Base-by-base conservation (phyloP, 2,329 filamentous ascomycete species). In the Phialocephala sp. region DNA sequence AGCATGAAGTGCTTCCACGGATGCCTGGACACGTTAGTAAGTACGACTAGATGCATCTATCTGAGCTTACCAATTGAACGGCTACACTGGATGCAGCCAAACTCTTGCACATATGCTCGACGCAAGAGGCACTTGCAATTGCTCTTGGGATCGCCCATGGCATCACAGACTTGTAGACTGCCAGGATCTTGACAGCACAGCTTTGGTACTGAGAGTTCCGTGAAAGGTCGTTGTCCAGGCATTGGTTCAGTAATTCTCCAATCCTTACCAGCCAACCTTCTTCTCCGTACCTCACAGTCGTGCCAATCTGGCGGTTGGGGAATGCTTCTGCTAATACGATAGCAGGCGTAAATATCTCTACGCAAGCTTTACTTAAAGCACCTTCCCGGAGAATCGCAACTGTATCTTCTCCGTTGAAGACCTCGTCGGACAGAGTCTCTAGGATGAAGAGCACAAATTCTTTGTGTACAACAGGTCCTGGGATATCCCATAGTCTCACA, bases 381-480 rank as follows among this genome's bases (percentile, higher is more conserved):
- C 89, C 91, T 76, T 94, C 92, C 69, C 94, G 88, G 73, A 97
- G 81, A 18, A 91, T 91, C 15, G 94, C 93, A 4, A 93, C 89
- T 1, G 91, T 86, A 78, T 98, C 95, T 75, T 98, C 95, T 41
- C 92, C 89, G 71, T 91, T 92, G 80, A 98, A 97, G 60, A 97
- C 88, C 77, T 98, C 95, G 72, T 98, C 95, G 2, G 94, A 97
- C 39, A 99, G 84, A 20, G 91, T 94, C 80, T 98, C 95, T 59
- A 99, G 84, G 54, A 98, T 87, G 66, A 90, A 91, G 39, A 99
- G 84, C 37, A 97, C 94, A 63, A 98, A 86, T 76, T 95, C 91
- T 78, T 96, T 95, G 77, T 89, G 86, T 8, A 85, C 85, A 37
- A 84, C 79, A 32, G 85, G 85, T 69, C 87, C 85, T 20, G 83